Evolutionary conservation across 2,329 filamentous ascomycete genomes (phyloP), one percentile per base, ranked within the genome.

Genomic region (Aspergillus candidus): DNA sequence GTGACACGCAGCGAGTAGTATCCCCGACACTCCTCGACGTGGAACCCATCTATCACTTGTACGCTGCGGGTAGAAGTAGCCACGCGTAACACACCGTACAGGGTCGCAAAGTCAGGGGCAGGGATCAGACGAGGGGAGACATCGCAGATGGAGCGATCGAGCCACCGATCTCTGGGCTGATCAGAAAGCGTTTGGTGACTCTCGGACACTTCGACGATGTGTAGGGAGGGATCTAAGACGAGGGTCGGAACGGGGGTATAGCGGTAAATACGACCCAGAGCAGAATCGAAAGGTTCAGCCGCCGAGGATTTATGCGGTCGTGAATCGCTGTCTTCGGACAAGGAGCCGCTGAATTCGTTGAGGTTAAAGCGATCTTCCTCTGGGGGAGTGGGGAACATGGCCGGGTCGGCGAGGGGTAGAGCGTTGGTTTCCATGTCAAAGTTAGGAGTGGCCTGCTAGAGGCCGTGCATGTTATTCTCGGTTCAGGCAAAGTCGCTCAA

Each of bases 131-230:
- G 46, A 10, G 61, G 55, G 15, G 69, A 51, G 15, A 74, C 43
- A n/a, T 70, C 65, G 50, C 70, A 60, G 29, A 73, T 62, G 44
- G 60, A 64, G 27, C 50, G 45, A 6, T 65, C 65, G 15, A 72
- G 32, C 8, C 70, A 53, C 18, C 64, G 52, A 5, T 67, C 59
- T 36, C 66, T 62, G 13, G 54, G 41, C 32, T 58, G 44, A 13
- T 60, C 47, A 36, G 64, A 69, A 15, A 68, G 49, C 4, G 52
- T 43, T 15, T 68, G 52, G 53, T 72, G 70, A 47, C 68, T 71
- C 30, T 70, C 60, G 3, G 74, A 77, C 3, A 71, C 65, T 40
- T 72, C 58, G 14, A 66, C 32, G n/a, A 72, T 53, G n/a, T 49
- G 55, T 11, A 69, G 50, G 6, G 61, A 54, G 5, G 59, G 50